phyloP scores from a whole-genome alignment of 192 early-diverging fungal species.

The Linnemannia exigua region DNA sequence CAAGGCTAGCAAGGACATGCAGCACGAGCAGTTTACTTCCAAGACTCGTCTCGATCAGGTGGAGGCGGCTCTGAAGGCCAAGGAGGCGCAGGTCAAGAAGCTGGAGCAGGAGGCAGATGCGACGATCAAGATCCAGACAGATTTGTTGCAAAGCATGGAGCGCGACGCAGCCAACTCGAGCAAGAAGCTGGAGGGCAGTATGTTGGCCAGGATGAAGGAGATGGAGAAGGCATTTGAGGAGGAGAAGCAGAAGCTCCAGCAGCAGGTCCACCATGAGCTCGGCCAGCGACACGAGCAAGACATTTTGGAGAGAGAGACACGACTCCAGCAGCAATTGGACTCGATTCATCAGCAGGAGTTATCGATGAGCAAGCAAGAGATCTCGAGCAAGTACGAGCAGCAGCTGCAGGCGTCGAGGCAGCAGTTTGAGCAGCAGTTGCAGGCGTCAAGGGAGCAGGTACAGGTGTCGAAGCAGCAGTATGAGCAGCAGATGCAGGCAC shows the following conservation, averaged over 20 bases:
- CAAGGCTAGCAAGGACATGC: constrained; percentile 25
- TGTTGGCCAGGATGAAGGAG: constrained; percentile 38
- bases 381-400: constrained; percentile 28
- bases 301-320: constrained; percentile 20
- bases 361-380: constrained; percentile 31
- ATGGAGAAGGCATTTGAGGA: constrained; percentile 44
- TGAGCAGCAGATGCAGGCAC: constrained; percentile 19
- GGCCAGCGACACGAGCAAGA: constrained; percentile 24
- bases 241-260: constrained; percentile 27
- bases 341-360: constrained; percentile 51
- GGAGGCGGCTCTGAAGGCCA: constrained; percentile 40
- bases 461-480: constrained; percentile 26
- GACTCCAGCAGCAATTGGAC: constrained; percentile 46
- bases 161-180: constrained; percentile 39
- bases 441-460: background rate
- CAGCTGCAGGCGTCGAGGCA: constrained; percentile 29
- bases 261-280: constrained; percentile 29
- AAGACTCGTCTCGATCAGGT: constrained; percentile 43
- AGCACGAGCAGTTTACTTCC: constrained; percentile 46
- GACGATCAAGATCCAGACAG: constrained; percentile 54
- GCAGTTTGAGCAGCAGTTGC: constrained; percentile 7
- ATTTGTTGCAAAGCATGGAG: constrained; percentile 55
- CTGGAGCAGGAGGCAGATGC: constrained; percentile 54
- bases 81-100: constrained; percentile 46
- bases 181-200: constrained; percentile 37